Evolutionary conservation across 345 rosid genomes (phyloP).

Genomic region (Anacardium occidentale): DNA sequence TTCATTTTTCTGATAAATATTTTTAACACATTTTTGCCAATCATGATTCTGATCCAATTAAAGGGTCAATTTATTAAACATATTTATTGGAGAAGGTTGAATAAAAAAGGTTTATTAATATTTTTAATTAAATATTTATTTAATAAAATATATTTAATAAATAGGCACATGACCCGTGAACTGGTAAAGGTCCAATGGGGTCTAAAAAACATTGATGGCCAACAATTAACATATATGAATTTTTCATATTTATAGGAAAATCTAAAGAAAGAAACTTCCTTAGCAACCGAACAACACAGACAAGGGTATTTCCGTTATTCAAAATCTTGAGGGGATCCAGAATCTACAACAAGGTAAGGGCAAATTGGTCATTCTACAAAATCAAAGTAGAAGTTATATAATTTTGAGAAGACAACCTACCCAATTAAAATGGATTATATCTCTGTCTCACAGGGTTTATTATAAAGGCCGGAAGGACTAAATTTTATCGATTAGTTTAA

Average conservation of each 20-base stretch:
- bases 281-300: not conserved
- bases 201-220: too few relatives aligned
- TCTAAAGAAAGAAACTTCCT: not conserved
- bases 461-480: too few relatives aligned
- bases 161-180: too few relatives aligned
- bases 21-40: not conserved
- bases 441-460: not conserved
- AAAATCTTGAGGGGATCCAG: not conserved
- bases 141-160: too few relatives aligned
- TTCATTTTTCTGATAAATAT: not conserved
- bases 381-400: slow-evolving; percentile 27
- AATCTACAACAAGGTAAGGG: not conserved
- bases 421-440: slow-evolving; percentile 1
- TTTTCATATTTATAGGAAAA: not conserved
- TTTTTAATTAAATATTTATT: too few relatives aligned
- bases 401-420: slow-evolving; percentile 16
- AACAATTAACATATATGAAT: too few relatives aligned
- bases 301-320: not conserved
- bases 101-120: too few relatives aligned
- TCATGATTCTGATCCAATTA: too few relatives aligned
- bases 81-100: too few relatives aligned
- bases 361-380: not conserved
- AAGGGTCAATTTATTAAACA: too few relatives aligned
- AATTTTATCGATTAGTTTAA: too few relatives aligned
- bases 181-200: too few relatives aligned